Percentiles rank a stretch among this genome's conserved stretches.
phyloP scores from a whole-genome alignment of 805 yeast genomes.

The Saccharomycopsis javanensis region DNA sequence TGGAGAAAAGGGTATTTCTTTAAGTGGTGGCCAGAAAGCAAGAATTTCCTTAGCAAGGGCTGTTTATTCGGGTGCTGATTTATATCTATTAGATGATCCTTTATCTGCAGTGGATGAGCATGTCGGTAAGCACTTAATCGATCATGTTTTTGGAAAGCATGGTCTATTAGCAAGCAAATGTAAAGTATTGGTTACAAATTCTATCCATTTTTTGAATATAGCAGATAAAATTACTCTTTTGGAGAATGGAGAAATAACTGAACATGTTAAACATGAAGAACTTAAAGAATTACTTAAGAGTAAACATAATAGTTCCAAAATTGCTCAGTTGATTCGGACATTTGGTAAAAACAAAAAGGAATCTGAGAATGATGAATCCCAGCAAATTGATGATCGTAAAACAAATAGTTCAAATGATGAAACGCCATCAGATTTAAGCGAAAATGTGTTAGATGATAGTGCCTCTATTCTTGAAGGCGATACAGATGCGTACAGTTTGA shows the following conservation, averaged over 20 bases:
- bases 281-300: constrained; percentile 28
- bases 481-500: constrained; percentile 32
- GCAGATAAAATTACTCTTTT: constrained; percentile 66
- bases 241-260: constrained; percentile 55
- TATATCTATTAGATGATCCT: constrained; percentile 84
- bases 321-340: constrained; percentile 47
- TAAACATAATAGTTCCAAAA: constrained; percentile 35
- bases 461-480: constrained; percentile 7
- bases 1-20: constrained; percentile 94
- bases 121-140: constrained; percentile 79
- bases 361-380: neutral
- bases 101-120: constrained; percentile 97
- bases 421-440: neutral
- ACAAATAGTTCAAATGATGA: neutral
- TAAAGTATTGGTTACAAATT: constrained; percentile 76
- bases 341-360: constrained; percentile 41
- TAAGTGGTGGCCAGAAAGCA: constrained; percentile 97
- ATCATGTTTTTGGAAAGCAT: constrained; percentile 69
- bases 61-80: constrained; percentile 88
- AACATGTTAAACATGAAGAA: constrained; percentile 52
- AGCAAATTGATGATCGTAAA: neutral
- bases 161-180: constrained; percentile 72
- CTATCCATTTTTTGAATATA: constrained; percentile 67
- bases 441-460: constrained; percentile 1
- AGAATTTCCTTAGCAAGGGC: constrained; percentile 92